A percentile compares a stretch with the other conserved stretches of the same genome.
phyloP scores from a whole-genome alignment of 2,329 filamentous ascomycete species.

The Sporothrix phasma region DNA sequence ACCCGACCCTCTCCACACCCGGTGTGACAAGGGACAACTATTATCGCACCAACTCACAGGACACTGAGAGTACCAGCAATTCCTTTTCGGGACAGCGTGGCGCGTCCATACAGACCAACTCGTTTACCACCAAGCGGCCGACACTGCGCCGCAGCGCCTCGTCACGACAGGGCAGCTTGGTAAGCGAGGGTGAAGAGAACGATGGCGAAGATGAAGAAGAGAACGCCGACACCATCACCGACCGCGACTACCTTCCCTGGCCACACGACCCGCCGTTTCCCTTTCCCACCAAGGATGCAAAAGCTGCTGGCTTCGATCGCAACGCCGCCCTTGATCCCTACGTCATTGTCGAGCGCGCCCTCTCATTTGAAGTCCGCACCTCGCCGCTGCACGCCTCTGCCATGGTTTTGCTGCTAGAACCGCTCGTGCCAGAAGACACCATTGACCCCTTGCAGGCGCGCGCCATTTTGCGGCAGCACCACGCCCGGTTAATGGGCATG shows the following conservation, averaged over 20 bases:
- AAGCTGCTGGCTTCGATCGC: constrained; percentile 9
- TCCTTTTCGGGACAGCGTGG: neutral
- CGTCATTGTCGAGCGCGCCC: constrained; percentile 40
- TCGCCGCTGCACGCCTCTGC: constrained; percentile 51
- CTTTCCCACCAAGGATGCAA: constrained; percentile 28
- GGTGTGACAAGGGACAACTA: constrained; percentile 8
- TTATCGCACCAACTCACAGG: constrained; percentile 13
- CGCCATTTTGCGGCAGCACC: constrained; percentile 49
- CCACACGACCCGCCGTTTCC: constrained; percentile 46
- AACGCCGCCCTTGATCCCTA: constrained; percentile 44
- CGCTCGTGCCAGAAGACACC: constrained; percentile 43
- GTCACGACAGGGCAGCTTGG: constrained; percentile 1
- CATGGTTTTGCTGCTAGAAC: constrained; percentile 50
- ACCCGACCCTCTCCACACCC: neutral
- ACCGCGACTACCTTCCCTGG: constrained; percentile 52
- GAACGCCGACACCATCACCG: constrained; percentile 32
- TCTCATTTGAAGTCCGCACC: constrained; percentile 46
- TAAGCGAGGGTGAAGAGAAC: constrained; percentile 8
- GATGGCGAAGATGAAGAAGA: constrained; percentile 10
- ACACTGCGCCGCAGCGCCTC: constrained; percentile 6
- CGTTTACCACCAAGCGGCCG: neutral
- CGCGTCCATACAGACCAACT: neutral
- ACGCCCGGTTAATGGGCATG: constrained; percentile 49
- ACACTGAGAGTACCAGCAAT: constrained; percentile 14
- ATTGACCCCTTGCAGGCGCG: constrained; percentile 47